Conservation (phyloP, 176 grass and related monocot species). For the Zea luxurians region DNA sequence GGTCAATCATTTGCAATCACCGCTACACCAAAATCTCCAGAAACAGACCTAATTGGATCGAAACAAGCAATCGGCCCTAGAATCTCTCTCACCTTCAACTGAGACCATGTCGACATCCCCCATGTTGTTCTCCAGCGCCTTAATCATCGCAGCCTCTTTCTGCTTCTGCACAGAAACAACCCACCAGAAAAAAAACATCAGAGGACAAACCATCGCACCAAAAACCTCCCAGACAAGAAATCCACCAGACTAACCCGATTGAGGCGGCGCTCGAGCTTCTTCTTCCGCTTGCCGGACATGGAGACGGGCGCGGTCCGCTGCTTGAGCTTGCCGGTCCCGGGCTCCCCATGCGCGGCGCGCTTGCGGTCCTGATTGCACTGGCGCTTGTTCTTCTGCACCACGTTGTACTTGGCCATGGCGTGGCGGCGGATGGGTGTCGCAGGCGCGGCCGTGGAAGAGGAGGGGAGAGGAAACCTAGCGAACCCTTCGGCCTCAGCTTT, state of each 20-base stretch:
- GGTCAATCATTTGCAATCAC: background rate
- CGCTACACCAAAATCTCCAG: background rate
- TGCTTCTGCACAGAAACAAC: conserved; percentile 33
- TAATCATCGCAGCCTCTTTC: conserved; percentile 47
- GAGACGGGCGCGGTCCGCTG: conserved; percentile 45
- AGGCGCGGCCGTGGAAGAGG: conserved; percentile 24
- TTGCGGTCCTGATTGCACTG: conserved; percentile 51
- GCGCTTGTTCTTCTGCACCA: conserved; percentile 62
- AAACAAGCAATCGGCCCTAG: background rate
- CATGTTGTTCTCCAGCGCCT: conserved; percentile 47
- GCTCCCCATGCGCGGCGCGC: conserved; percentile 52
- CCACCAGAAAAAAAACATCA: conserved; percentile 4
- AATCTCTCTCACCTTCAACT: conserved; percentile 38
- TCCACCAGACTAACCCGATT: conserved; percentile 34
- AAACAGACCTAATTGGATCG: background rate
- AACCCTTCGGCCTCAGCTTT: conserved; percentile 29
- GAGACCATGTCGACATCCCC: conserved; percentile 46
- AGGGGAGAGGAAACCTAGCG: background rate
- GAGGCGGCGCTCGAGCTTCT: conserved; percentile 46
- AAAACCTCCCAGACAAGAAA: background rate
- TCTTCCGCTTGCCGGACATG: conserved; percentile 58
- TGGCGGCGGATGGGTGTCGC: conserved; percentile 16
- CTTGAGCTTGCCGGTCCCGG: conserved; percentile 55
- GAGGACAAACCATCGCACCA: background rate
- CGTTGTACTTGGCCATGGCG: conserved; percentile 63